Conservation (phyloP, 495 filamentous ascomycete genomes). For the Penicillium crystallinum region DNA sequence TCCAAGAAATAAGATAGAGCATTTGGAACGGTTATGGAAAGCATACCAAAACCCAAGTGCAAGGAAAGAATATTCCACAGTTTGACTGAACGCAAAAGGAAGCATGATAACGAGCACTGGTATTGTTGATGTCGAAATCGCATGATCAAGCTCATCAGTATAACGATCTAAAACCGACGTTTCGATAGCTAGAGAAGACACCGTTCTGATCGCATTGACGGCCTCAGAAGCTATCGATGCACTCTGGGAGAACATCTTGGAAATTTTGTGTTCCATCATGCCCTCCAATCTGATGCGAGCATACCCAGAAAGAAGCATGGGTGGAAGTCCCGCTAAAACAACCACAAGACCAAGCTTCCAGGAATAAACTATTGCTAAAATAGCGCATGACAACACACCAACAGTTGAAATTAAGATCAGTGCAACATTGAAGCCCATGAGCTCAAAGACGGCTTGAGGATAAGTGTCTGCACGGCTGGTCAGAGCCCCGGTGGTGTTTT, state of each 20-base stretch:
- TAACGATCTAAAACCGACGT: constrained; percentile 40
- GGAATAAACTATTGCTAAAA: constrained; percentile 30
- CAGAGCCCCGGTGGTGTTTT: constrained; percentile 60
- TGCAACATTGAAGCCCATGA: constrained; percentile 43
- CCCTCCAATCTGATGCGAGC: constrained; percentile 39
- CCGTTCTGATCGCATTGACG: constrained; percentile 50
- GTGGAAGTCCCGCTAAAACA: constrained; percentile 46
- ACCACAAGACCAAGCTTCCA: constrained; percentile 55
- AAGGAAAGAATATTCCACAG: constrained; percentile 41
- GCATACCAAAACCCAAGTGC: constrained; percentile 51
- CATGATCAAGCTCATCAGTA: constrained; percentile 31
- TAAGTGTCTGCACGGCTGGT: constrained; percentile 53
- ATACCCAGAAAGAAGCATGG: constrained; percentile 48
- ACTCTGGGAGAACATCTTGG: constrained; percentile 44
- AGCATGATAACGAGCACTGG: constrained; percentile 10
- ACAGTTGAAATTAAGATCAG: constrained; percentile 28
- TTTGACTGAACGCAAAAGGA: constrained; percentile 22
- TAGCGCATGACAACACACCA: constrained; percentile 33
- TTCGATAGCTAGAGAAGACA: constrained; percentile 52
- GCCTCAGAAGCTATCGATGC: constrained; percentile 51
- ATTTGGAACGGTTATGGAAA: not conserved
- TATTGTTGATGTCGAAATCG: not conserved
- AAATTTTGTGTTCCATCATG: constrained; percentile 47
- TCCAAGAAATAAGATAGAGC: constrained; percentile 4
- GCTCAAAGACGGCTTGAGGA: constrained; percentile 30